Conservation (phyloP, 768 basidiomycete species). For the Hysterangium stoloniferum region DNA sequence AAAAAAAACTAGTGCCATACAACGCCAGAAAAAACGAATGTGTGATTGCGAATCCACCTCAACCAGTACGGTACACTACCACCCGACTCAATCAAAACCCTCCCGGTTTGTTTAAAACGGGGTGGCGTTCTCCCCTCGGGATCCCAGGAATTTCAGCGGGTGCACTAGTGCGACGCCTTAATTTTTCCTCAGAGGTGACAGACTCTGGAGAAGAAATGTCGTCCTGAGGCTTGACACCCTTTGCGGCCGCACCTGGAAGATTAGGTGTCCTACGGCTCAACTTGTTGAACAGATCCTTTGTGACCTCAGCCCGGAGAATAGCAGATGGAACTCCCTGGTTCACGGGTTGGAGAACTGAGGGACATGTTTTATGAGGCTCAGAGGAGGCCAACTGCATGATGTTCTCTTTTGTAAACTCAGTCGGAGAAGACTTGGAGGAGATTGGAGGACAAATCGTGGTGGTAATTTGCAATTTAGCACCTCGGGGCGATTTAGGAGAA, state of each 20-base stretch:
- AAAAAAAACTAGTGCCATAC: no score
- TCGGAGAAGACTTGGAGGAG: constrained; percentile 30
- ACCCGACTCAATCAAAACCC: constrained; percentile 38
- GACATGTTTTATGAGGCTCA: neutral
- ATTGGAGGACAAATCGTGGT: constrained; percentile 43
- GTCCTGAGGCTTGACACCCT: constrained; percentile 14
- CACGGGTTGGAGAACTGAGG: neutral
- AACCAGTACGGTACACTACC: no score
- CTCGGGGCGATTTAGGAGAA: constrained; percentile 29
- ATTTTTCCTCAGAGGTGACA: constrained; percentile 28
- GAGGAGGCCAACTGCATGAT: constrained; percentile 38
- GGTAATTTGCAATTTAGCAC: constrained; percentile 34
- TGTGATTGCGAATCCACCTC: no score
- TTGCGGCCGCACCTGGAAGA: constrained; percentile 23
- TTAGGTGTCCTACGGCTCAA: constrained; percentile 46
- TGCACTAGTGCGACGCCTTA: constrained; percentile 43
- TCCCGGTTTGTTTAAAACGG: constrained; percentile 49
- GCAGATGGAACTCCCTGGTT: neutral
- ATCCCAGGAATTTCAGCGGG: constrained; percentile 50
- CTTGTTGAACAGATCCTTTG: constrained; percentile 58
- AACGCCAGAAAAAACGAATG: no score
- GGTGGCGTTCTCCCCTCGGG: constrained; percentile 53
- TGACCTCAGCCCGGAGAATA: constrained; percentile 39
- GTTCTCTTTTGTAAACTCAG: constrained; percentile 46
- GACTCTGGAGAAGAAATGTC: constrained; percentile 12